Conservation (phyloP, 2,329 filamentous ascomycete genomes). For the Fusarium armeniacum region DNA sequence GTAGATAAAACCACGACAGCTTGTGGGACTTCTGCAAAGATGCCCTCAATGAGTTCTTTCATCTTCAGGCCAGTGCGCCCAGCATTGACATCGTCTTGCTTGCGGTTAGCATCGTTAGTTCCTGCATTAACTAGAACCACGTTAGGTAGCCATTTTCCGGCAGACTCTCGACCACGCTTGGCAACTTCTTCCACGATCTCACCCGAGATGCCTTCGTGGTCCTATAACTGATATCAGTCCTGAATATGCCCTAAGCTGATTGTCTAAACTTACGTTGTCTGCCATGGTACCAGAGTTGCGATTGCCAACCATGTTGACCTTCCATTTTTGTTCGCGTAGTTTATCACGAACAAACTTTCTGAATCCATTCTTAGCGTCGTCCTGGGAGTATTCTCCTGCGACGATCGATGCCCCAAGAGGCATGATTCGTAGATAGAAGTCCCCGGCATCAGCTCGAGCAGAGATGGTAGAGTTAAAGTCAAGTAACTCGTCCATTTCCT, state of each 20-base stretch:
- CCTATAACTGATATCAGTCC: not conserved
- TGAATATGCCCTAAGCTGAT: fast-evolving
- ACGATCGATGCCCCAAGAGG: conserved; percentile 7
- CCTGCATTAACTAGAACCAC: conserved; percentile 7
- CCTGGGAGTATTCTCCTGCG: conserved; percentile 1
- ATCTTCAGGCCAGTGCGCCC: conserved; percentile 4
- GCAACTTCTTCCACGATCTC: not conserved
- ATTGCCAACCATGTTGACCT: conserved; percentile 11
- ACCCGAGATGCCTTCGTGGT: conserved; percentile 9
- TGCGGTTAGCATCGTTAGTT: conserved; percentile 7
- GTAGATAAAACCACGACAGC: conserved; percentile 10
- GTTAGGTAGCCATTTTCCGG: conserved; percentile 1
- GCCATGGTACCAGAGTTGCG: conserved; percentile 1
- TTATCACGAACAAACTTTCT: conserved; percentile 11
- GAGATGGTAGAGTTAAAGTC: conserved; percentile 4
- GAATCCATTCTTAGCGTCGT: not conserved
- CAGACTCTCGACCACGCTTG: conserved; percentile 5
- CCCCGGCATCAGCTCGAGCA: conserved; percentile 1
- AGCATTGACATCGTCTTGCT: conserved; percentile 2
- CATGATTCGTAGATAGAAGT: conserved; percentile 9
- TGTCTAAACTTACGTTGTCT: conserved; percentile 1
- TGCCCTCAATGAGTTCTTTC: conserved; percentile 12
- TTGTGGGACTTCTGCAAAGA: conserved; percentile 6
- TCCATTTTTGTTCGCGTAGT: conserved; percentile 4
- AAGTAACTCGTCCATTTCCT: not conserved